A percentile compares a stretch with the other conserved stretches of the same genome.
Conservation (phyloP, 176 grass and related monocot species). For the Paspalum notatum region DNA sequence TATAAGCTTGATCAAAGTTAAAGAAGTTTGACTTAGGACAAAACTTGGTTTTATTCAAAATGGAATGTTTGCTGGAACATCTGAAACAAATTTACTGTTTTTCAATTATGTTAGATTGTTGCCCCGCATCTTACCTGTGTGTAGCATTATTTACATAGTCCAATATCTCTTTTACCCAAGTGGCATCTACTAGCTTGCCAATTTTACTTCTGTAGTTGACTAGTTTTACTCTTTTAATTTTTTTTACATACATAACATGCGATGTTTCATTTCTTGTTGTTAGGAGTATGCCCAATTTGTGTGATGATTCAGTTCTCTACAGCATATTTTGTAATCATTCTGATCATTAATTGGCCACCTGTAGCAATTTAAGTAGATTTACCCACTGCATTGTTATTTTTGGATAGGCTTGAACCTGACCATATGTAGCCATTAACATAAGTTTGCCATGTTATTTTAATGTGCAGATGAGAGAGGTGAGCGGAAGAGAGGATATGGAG, state of each 20-base stretch:
- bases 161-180: not conserved
- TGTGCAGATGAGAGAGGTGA: constrained; percentile 77
- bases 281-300: not conserved
- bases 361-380: not conserved
- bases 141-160: constrained; percentile 1
- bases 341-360: not conserved
- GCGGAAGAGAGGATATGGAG: constrained; percentile 69
- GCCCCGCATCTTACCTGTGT: not conserved
- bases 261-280: constrained; percentile 6
- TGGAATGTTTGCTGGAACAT: not conserved
- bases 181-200: not conserved
- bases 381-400: not conserved
- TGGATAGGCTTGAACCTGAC: not conserved
- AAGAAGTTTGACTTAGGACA: too few relatives aligned
- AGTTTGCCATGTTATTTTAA: constrained; percentile 5
- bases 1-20: too few relatives aligned
- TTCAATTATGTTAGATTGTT: not conserved
- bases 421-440: not conserved
- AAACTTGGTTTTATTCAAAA: not conserved
- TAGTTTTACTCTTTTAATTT: too few relatives aligned
- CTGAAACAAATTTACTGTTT: not conserved
- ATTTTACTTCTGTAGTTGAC: not conserved
- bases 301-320: not conserved
- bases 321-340: not conserved
- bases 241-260: not conserved